These are phyloP conservation scores for Penicillium subrubescens DNA, from an alignment of 495 filamentous ascomycete species.

Conservation along the genomic window DNA sequence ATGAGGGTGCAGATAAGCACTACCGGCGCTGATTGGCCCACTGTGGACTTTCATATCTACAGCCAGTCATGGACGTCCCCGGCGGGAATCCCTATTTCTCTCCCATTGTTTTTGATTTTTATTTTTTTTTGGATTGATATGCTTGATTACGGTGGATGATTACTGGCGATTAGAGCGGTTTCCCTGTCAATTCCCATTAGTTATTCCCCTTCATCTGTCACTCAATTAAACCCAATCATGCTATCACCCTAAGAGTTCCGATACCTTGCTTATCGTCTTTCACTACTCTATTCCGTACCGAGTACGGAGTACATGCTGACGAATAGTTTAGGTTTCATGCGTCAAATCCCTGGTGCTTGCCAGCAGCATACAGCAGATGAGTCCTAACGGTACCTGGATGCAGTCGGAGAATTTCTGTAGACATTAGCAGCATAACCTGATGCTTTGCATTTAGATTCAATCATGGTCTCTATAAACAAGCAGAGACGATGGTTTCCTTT, in stretches of 20 bases:
- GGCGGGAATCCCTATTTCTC: not conserved
- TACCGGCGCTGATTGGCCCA: conserved; percentile 26
- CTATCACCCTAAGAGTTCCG: conserved; percentile 13
- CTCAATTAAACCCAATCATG: conserved; percentile 13
- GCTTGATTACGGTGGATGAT: not conserved
- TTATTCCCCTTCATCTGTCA: conserved; percentile 36
- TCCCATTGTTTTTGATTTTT: not conserved
- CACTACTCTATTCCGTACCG: not conserved
- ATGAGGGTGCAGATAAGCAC: conserved; percentile 23
- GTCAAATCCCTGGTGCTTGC: not conserved
- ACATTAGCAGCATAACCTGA: not conserved
- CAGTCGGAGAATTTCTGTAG: not conserved
- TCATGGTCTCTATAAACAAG: not conserved
- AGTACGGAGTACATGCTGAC: not conserved
- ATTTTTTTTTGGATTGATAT: not conserved
- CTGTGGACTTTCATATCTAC: conserved; percentile 30
- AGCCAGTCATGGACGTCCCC: conserved; percentile 23
- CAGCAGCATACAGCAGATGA: not conserved
- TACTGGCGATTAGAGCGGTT: conserved; percentile 3
- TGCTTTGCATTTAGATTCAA: not conserved
- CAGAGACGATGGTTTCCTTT: not conserved
- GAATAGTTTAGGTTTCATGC: no score
- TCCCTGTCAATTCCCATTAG: conserved; percentile 29
- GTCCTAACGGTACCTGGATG: not conserved
- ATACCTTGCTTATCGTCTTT: conserved; percentile 20